A percentile compares a stretch with the other conserved stretches of the same genome.
phyloP scores from a whole-genome alignment of 2,329 filamentous ascomycete genomes.

The Colletotrichum sp. region DNA sequence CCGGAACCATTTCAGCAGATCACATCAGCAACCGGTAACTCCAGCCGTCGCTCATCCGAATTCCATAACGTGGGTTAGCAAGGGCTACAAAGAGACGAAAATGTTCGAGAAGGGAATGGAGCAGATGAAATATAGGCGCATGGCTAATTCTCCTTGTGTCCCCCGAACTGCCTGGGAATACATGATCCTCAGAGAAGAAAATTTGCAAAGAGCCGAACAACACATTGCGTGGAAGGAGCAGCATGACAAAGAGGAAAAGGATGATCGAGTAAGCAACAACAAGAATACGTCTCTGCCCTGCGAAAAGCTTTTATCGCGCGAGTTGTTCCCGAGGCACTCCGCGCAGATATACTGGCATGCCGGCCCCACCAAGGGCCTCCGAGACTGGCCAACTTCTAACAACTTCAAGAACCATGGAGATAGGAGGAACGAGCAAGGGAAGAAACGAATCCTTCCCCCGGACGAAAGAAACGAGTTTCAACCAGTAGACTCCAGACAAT shows the following conservation, averaged over 20 bases:
- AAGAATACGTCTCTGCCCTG: not conserved
- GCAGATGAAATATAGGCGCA: constrained; percentile 40
- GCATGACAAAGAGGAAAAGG: not conserved
- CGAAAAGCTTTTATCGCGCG: not conserved
- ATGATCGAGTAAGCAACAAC: not conserved
- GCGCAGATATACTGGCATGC: not conserved
- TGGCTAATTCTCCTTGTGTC: constrained; percentile 40
- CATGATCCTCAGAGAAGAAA: not conserved
- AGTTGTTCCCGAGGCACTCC: not conserved
- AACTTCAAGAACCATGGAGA: not conserved
- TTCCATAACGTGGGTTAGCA: constrained; percentile 45
- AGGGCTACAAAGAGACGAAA: constrained; percentile 33
- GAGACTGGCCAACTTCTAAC: not conserved
- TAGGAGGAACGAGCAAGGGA: not conserved
- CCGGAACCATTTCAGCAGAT: not conserved
- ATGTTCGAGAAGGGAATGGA: constrained; percentile 38
- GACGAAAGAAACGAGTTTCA: not conserved
- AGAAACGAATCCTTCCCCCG: not conserved
- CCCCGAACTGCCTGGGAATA: constrained; percentile 26
- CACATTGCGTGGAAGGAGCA: not conserved
- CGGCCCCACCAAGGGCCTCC: not conserved
- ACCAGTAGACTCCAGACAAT: not conserved
- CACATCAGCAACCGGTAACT: constrained; percentile 7
- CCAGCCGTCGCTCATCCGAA: constrained; percentile 39
- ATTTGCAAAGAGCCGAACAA: not conserved